Conservation (phyloP, 2,329 filamentous ascomycete genomes). For the Beauveria rudraprayagi region DNA sequence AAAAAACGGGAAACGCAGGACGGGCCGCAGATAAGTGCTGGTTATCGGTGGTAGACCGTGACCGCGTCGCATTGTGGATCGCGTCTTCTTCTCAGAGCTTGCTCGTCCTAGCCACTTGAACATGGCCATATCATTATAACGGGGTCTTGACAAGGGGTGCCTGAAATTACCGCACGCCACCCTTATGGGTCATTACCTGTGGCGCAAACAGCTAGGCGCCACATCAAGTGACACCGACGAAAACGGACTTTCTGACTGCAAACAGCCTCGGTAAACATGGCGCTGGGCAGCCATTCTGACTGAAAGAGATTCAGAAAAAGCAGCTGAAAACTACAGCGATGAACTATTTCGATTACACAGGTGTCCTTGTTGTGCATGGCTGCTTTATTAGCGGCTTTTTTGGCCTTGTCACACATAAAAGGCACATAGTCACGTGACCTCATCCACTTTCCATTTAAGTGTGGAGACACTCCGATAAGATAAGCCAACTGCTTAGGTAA, state of each 20-base stretch:
- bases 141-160: constrained; percentile 5
- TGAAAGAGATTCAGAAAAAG: background rate
- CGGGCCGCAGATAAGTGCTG: background rate
- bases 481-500: constrained; percentile 11
- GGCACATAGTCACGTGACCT: background rate
- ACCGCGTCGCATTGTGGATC: constrained; percentile 6
- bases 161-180: constrained; percentile 12
- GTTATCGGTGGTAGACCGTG: background rate
- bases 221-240: constrained; percentile 9
- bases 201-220: constrained; percentile 8
- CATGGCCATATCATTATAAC: constrained; percentile 7
- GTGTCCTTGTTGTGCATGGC: too few species aligned
- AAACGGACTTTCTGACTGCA: constrained; percentile 8
- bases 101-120: constrained; percentile 3
- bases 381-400: background rate
- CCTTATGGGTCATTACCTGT: constrained; percentile 2
- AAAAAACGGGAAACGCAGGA: background rate
- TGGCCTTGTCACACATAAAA: background rate
- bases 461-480: background rate
- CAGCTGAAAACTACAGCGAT: background rate
- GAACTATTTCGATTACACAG: too few species aligned
- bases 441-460: background rate
- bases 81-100: background rate
- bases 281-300: background rate
- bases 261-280: background rate